Percentiles rank a stretch among this genome's conserved stretches.
These are phyloP conservation scores for Terana coerulea DNA, from an alignment of 768 basidiomycete species.

Conservation along the genomic window DNA sequence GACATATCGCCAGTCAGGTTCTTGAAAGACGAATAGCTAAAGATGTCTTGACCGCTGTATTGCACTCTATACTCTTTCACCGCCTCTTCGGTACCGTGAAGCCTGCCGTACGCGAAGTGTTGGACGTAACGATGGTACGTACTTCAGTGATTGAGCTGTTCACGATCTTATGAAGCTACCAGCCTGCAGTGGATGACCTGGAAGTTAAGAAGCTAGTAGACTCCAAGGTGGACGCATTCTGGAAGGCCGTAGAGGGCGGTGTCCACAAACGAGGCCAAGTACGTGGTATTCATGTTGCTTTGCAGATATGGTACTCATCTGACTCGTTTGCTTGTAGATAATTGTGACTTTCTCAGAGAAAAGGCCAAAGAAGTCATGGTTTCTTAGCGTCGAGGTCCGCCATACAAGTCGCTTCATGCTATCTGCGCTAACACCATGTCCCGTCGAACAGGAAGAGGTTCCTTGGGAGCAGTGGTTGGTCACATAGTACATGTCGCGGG, in stretches of 20 bases:
- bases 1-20: slow-evolving; percentile 39
- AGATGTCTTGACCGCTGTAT: slow-evolving; percentile 69
- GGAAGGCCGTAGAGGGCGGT: slow-evolving; percentile 68
- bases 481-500: neutral
- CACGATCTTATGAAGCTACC: neutral
- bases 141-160: neutral
- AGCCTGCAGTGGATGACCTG: slow-evolving; percentile 78
- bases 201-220: slow-evolving; percentile 69
- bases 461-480: slow-evolving; percentile 83
- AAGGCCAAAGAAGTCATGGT: slow-evolving; percentile 76
- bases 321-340: slow-evolving; percentile 45
- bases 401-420: neutral
- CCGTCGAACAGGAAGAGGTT: slow-evolving; percentile 57
- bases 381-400: slow-evolving; percentile 31
- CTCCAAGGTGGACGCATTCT: slow-evolving; percentile 75
- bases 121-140: slow-evolving; percentile 81
- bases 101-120: slow-evolving; percentile 71
- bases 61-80: slow-evolving; percentile 84
- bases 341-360: slow-evolving; percentile 75
- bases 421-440: neutral
- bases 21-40: slow-evolving; percentile 69
- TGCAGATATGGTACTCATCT: neutral
- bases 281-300: slow-evolving; percentile 8
- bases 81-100: slow-evolving; percentile 78
- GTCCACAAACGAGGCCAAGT: slow-evolving; percentile 70